These are phyloP conservation scores for Nidula niveotomentosa DNA, from an alignment of 1,284 basidiomycete genomes.

Conservation along the genomic window DNA sequence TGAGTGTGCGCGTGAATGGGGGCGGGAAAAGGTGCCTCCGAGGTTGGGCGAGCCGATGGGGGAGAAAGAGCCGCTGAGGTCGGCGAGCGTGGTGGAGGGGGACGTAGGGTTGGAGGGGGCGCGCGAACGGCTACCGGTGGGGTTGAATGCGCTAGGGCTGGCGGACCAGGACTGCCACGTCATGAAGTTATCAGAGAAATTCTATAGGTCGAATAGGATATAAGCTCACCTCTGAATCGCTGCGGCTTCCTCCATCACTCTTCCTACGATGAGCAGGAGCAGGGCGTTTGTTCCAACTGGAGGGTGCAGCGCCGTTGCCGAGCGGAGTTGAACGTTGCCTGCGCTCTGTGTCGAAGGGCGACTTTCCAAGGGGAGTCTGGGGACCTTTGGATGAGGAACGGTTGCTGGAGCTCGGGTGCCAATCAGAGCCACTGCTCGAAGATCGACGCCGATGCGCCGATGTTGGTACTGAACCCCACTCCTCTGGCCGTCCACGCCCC, in stretches of 20 bases:
- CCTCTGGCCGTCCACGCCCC: slow-evolving; percentile 30
- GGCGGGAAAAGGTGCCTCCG: slow-evolving; percentile 38
- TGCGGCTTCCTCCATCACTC: slow-evolving; percentile 65
- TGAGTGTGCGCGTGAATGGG: slow-evolving; percentile 60
- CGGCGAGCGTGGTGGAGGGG: slow-evolving; percentile 36
- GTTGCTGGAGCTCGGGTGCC: slow-evolving; percentile 34
- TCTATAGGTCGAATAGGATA: slow-evolving; percentile 7
- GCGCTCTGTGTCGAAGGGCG: slow-evolving; percentile 64
- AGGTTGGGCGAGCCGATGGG: slow-evolving; percentile 34
- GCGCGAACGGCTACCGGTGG: slow-evolving; percentile 44
- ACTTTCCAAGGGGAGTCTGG: slow-evolving; percentile 28
- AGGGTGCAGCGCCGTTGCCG: slow-evolving; percentile 50
- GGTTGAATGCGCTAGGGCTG: slow-evolving; percentile 41
- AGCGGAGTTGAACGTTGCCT: slow-evolving; percentile 66
- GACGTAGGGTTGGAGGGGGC: slow-evolving; percentile 68
- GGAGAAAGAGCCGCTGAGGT: slow-evolving; percentile 34
- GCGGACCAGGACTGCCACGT: slow-evolving; percentile 17
- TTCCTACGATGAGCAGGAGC: slow-evolving; percentile 59
- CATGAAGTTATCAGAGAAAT: not conserved
- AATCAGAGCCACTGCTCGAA: slow-evolving; percentile 55
- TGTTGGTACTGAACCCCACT: slow-evolving; percentile 24
- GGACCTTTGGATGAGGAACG: slow-evolving; percentile 42
- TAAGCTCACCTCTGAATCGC: slow-evolving; percentile 66
- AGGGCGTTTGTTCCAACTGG: slow-evolving; percentile 71
- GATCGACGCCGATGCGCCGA: slow-evolving; percentile 40